Base-by-base conservation (phyloP, 805 yeast genomes). In the Kuraishia ogatae region DNA sequence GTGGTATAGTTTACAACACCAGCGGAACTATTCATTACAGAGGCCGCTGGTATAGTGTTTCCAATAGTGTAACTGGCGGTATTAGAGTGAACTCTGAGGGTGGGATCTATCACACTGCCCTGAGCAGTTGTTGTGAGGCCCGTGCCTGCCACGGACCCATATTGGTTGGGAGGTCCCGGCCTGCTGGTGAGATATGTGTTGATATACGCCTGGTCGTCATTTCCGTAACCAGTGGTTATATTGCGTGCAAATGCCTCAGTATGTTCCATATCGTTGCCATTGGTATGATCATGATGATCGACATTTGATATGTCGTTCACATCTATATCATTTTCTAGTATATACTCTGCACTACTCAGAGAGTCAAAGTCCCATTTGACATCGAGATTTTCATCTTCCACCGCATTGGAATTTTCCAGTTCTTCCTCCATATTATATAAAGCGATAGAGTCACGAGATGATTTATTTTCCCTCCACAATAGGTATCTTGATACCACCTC, bases 281-380 rank as follows among this genome's bases (percentile, higher is more conserved):
- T 53, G 7, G 56, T 51, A 49, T 56, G 56, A n/a, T 55, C 51
- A 21, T 58, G 55, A 49, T 56, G 28, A 11, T 48, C 57, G 8
- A 56, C 55, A 50, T 56, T 53, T 2, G 57, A 53, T 22, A 54
- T 49, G 39, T 56, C 56, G 48, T 54, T 64, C 17, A 66, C 60
- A 57, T 81, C 77, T 50, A 85, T 82, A 54, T 84, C 88, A 65
- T 85, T 85, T 53, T 85, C 91, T 52, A 86, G 68, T 39, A 87
- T 83, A 65, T 87, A 87, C 59, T 87, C 93, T 39, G 82, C 77
- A 48, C 87, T 80, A 63, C 87, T 84, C 54, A 89, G 70, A 0
- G 94, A 87, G 67, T 90, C 96, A 64, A 90, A 90, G 70, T 90
- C 97, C 97, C 97, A 90, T 65, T 86, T 85, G 22, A 87, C 82